A percentile compares a stretch with the other conserved stretches of the same genome.
Evolutionary conservation across 352 stramenopile species (phyloP).

Genomic region (Pythium sp.): DNA sequence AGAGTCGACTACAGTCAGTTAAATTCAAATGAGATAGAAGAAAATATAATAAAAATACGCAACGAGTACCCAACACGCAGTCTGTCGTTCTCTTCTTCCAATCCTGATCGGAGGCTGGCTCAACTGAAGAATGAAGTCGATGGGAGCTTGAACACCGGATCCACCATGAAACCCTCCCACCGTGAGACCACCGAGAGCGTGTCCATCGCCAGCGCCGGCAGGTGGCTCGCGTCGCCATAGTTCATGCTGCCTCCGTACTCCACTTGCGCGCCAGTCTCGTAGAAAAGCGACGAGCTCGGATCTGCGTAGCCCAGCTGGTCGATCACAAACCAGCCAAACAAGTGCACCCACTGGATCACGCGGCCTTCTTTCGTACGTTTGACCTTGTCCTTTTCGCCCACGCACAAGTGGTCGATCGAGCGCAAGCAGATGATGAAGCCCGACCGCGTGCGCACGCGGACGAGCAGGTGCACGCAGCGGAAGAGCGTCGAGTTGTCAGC

Average conservation of each 20-base stretch:
- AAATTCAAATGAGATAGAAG: neutral
- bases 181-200: conserved; percentile 61
- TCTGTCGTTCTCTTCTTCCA: neutral
- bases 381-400: conserved; percentile 15
- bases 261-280: conserved; percentile 46
- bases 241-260: conserved; percentile 71
- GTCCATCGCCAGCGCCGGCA: conserved; percentile 57
- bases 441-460: conserved; percentile 59
- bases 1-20: neutral
- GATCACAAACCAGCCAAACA: conserved; percentile 71
- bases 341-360: conserved; percentile 64
- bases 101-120: neutral
- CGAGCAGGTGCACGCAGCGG: conserved; percentile 68
- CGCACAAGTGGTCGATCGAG: conserved; percentile 32
- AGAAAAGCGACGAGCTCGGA: conserved; percentile 20
- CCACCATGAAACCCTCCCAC: conserved; percentile 66
- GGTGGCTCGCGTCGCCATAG: conserved; percentile 46
- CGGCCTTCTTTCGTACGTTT: conserved; percentile 32
- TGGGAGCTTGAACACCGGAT: conserved; percentile 51
- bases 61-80: neutral
- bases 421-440: conserved; percentile 66
- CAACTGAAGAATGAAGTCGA: conserved; percentile 20
- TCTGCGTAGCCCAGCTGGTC: conserved; percentile 40
- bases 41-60: conserved; percentile 9
- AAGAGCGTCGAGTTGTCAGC: conserved; percentile 45